These are phyloP conservation scores for Hypoxylon sp. DNA, from an alignment of 2,329 filamentous ascomycete genomes.

Conservation along the genomic window DNA sequence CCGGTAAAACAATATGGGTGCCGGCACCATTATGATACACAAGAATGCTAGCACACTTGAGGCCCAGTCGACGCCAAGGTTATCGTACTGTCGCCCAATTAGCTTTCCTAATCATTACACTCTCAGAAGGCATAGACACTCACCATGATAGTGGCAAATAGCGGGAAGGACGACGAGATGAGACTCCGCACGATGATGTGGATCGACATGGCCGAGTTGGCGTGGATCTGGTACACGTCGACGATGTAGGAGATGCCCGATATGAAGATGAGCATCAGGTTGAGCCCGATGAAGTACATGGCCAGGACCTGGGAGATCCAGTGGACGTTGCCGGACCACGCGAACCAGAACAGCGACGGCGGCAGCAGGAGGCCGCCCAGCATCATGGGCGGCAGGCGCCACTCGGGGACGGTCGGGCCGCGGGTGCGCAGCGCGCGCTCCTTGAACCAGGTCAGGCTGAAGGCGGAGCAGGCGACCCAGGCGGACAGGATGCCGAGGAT, in stretches of 20 bases:
- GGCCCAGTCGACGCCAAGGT: slow-evolving; percentile 33
- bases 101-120: background rate
- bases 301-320: slow-evolving; percentile 31
- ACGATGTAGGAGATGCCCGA: slow-evolving; percentile 35
- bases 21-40: slow-evolving; percentile 21
- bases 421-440: slow-evolving; percentile 40
- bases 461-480: slow-evolving; percentile 29
- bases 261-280: slow-evolving; percentile 34
- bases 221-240: slow-evolving; percentile 33
- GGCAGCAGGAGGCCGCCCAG: slow-evolving; percentile 53
- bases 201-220: slow-evolving; percentile 36
- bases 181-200: slow-evolving; percentile 34
- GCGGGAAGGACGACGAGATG: slow-evolving; percentile 32
- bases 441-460: slow-evolving; percentile 31
- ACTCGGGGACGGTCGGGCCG: slow-evolving; percentile 51
- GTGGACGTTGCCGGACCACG: slow-evolving; percentile 52
- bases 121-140: background rate
- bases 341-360: slow-evolving; percentile 60
- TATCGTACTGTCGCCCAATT: slow-evolving; percentile 6
- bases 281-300: slow-evolving; percentile 31
- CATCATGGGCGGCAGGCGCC: slow-evolving; percentile 57
- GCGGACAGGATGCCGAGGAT: slow-evolving; percentile 49
- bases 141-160: slow-evolving; percentile 33
- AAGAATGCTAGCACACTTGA: slow-evolving; percentile 34
- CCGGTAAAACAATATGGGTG: slow-evolving; percentile 21